Conservation (phyloP, 257 asterid species). For the Salvia rosmarinus region DNA sequence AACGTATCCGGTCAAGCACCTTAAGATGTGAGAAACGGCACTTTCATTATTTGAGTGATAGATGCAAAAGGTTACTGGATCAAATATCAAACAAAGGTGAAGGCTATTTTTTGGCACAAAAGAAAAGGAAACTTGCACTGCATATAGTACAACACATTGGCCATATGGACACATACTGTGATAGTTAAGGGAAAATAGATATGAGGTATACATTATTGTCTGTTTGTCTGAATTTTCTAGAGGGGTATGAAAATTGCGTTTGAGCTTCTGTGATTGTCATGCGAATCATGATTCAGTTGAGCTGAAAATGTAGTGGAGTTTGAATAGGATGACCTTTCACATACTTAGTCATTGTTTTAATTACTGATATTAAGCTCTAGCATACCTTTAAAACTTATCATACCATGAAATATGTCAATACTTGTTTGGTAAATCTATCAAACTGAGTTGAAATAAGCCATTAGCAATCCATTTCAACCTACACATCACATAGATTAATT, state of each 20-base stretch:
- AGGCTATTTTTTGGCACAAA: not conserved
- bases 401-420: not conserved
- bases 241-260: not conserved
- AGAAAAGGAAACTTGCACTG: constrained; percentile 7
- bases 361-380: not conserved
- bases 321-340: not conserved
- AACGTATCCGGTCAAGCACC: not conserved
- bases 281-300: too few relatives aligned
- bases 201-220: not conserved
- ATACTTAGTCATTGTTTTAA: not conserved
- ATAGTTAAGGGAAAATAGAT: not conserved
- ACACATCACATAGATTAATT: not conserved
- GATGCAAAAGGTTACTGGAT: not conserved
- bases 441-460: not conserved
- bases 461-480: not conserved
- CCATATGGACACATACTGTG: constrained; percentile 1
- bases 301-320: not conserved
- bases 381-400: not conserved
- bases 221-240: not conserved
- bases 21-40: constrained; percentile 12
- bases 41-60: not conserved
- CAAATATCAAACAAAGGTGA: not conserved
- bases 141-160: constrained; percentile 16
- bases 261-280: too few relatives aligned
- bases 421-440: not conserved